Base-by-base conservation (phyloP, 2,329 filamentous ascomycete species). In the Trichothecium roseum region DNA sequence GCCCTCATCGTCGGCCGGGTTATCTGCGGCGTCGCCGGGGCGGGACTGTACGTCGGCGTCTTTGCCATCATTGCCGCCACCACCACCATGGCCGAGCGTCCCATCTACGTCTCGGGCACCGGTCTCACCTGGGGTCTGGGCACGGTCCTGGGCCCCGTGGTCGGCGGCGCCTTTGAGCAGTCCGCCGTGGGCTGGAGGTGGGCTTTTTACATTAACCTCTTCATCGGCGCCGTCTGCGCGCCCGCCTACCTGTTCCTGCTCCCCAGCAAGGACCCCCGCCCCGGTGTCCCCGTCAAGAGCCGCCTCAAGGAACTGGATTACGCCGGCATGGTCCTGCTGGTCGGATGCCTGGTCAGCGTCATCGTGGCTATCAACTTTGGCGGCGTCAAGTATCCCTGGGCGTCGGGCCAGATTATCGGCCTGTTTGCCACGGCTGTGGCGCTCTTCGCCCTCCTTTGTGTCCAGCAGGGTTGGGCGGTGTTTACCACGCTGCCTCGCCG, bases 291-390 rank as follows among this genome's bases (percentile, higher is more conserved):
- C 8, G 13, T 50, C 17, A 43, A 36, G n/a, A n/a, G n/a, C n/a
- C n/a, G n/a, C n/a, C n/a, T 60, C 1, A 33, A 37, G 4, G 45
- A 52, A 33, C 43, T 69, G 12, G 68, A 71, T 45, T 63, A 48
- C 39, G 18, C 65, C 1, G 66, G 64, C 1, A 48, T 54, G 1
- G 24, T 62, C 4, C 47, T 74, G 6, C 60, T 54, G 33, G 44
- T 56, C 1, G 65, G 51, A 3, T 54, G 56, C 4, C 57, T 59
- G 18, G 47, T 54, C 3, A 52, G 51, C 9, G 45, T 66, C 14
- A 50, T 64, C 27, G 61, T 74, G 48, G 66, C 55, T 0, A 57
- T 71, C 34, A 57, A 52, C 31, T 71, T 72, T 32, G 67, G 63
- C 8, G 71, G 69, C 2, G 45, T 54, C 4, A 34, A 59, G 4